phyloP scores from a whole-genome alignment of 2,329 filamentous ascomycete genomes.

The Diaporthe capsici region DNA sequence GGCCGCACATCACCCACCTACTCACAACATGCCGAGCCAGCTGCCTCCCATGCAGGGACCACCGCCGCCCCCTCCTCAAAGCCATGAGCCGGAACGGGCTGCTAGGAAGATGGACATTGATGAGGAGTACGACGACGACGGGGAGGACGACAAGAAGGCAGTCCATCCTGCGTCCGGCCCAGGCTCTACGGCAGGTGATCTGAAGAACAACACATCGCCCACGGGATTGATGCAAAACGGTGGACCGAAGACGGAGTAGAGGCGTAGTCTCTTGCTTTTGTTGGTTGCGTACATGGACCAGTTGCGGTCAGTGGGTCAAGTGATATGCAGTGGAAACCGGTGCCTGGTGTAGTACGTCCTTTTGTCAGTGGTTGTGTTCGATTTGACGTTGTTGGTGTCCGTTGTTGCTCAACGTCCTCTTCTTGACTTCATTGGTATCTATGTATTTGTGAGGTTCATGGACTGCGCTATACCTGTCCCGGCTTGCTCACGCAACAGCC shows the following conservation, averaged over 20 bases:
- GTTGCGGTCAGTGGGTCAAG: neutral
- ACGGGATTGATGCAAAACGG: constrained; percentile 47
- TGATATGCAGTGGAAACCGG: neutral
- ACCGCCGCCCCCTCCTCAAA: constrained; percentile 58
- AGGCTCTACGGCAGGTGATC: constrained; percentile 63
- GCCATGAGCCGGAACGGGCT: constrained; percentile 83
- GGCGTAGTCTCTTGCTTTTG: neutral
- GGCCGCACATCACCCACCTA: constrained; percentile 86
- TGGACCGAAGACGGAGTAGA: constrained; percentile 39
- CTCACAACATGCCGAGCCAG: constrained; percentile 70
- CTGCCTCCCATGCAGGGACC: constrained; percentile 75
- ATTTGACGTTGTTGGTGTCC: neutral
- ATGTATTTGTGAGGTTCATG: constrained; percentile 19
- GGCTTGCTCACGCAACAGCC: constrained; percentile 33
- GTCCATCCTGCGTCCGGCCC: constrained; percentile 54
- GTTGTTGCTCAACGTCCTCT: neutral
- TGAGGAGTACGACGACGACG: constrained; percentile 96
- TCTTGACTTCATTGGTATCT: constrained; percentile 17
- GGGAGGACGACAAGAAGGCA: constrained; percentile 83
- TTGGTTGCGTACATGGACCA: neutral
- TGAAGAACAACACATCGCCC: constrained; percentile 65
- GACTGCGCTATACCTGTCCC: constrained; percentile 34
- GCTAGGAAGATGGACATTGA: constrained; percentile 97
- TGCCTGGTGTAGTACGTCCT: constrained; percentile 3
- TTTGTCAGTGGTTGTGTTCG: constrained; percentile 7